Evolutionary conservation across 163 green algal species (phyloP).

Genomic region (Scenedesmus sp.): DNA sequence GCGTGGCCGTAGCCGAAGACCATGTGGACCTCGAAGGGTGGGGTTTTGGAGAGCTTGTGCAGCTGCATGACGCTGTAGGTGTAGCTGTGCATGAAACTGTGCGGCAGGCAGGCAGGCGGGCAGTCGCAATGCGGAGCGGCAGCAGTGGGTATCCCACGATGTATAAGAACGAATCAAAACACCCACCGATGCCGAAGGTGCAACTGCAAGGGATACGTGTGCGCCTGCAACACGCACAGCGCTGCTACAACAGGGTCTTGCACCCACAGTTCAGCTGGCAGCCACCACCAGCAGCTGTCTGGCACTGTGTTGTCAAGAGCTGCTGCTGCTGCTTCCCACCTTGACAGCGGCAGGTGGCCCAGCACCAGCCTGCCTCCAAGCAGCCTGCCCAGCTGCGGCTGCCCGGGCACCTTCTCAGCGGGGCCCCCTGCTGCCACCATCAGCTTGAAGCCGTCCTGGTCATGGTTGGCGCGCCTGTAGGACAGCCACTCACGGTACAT

Average conservation of each 20-base stretch:
- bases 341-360: conserved; percentile 11
- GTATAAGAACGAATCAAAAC: too few species aligned
- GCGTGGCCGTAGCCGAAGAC: conserved; percentile 21
- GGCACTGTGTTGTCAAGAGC: too few species aligned
- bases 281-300: too few species aligned
- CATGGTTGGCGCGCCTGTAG: not conserved
- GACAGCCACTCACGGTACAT: not conserved
- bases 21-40: conserved; percentile 6
- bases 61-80: conserved; percentile 12
- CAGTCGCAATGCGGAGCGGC: not conserved
- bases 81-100: conserved; percentile 41
- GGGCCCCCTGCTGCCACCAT: not conserved
- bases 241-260: too few species aligned
- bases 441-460: conserved; percentile 28
- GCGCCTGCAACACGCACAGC: too few species aligned
- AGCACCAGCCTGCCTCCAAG: not conserved
- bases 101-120: not conserved
- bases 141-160: not conserved
- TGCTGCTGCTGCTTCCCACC: conserved; percentile 2
- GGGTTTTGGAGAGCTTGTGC: not conserved
- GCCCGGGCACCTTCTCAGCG: not conserved
- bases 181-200: too few species aligned
- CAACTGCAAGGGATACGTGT: not conserved
- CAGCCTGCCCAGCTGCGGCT: not conserved
- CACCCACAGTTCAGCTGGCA: too few species aligned